phyloP scores from a whole-genome alignment of 1,284 basidiomycete species.

The Naganishia albida region DNA sequence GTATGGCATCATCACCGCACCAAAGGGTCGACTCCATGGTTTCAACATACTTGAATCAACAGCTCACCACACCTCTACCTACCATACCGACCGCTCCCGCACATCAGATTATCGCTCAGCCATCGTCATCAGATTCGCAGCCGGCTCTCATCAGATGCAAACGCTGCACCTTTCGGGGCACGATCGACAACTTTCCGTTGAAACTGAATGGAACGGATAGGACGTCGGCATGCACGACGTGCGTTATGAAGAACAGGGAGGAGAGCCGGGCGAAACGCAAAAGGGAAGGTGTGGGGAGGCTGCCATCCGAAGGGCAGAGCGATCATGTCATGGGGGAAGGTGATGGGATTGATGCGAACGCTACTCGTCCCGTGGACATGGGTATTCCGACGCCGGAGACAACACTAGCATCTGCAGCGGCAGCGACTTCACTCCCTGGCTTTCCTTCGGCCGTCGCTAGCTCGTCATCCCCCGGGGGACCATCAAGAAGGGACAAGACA shows the following conservation, averaged over 20 bases:
- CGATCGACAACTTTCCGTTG: constrained; percentile 17
- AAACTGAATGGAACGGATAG: constrained; percentile 26
- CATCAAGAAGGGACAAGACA: constrained; percentile 19
- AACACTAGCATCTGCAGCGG: constrained; percentile 5
- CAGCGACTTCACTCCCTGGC: background rate
- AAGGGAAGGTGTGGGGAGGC: background rate
- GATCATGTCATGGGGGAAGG: background rate
- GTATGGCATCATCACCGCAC: constrained; percentile 17
- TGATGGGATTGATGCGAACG: background rate
- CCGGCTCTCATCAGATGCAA: constrained; percentile 15
- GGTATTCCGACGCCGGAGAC: background rate
- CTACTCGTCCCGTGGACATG: background rate
- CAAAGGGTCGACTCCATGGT: background rate
- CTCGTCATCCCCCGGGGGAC: background rate
- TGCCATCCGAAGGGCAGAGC: background rate
- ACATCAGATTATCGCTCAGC: background rate
- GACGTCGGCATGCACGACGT: constrained; percentile 10
- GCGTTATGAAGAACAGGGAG: constrained; percentile 24
- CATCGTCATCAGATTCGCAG: background rate
- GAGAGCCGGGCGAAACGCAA: constrained; percentile 6
- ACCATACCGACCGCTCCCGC: background rate
- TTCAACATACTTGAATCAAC: background rate
- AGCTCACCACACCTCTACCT: background rate
- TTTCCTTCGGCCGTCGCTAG: background rate
- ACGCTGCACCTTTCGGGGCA: constrained; percentile 19